A percentile compares a stretch with the other conserved stretches of the same genome.
Evolutionary conservation across 805 yeast genomes (phyloP).

Genomic region (Wickerhamiella slavikovae): DNA sequence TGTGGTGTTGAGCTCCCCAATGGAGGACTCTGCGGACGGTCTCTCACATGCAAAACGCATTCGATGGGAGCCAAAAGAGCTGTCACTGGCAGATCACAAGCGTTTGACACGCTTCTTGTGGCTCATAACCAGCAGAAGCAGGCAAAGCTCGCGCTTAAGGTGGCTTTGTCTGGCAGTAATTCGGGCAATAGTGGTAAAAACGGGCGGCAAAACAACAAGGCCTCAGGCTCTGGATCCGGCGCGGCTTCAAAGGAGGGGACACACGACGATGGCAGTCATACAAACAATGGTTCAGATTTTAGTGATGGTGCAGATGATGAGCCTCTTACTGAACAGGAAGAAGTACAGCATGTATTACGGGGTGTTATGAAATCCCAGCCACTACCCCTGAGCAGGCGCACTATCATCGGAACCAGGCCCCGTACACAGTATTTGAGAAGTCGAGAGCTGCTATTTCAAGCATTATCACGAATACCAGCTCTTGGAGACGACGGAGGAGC

Average conservation of each 20-base stretch:
- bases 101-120: conserved; percentile 71
- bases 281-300: no score
- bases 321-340: conserved; percentile 48
- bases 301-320: conserved; percentile 27
- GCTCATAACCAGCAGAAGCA: conserved; percentile 87
- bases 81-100: conserved; percentile 80
- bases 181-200: conserved; percentile 16
- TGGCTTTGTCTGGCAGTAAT: conserved; percentile 14
- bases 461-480: conserved; percentile 34
- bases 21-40: conserved; percentile 92
- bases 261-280: no score
- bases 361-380: conserved; percentile 43
- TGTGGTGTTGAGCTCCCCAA: conserved; percentile 90
- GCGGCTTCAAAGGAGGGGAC: conserved; percentile 8
- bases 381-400: conserved; percentile 56
- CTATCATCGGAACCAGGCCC: conserved; percentile 43
- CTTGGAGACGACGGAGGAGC: conserved; percentile 38
- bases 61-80: conserved; percentile 97
- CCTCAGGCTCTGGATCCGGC: no score
- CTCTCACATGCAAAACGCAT: conserved; percentile 91
- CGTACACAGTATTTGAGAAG: conserved; percentile 54
- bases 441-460: conserved; percentile 79
- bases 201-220: no score
- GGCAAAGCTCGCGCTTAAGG: conserved; percentile 27
- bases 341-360: conserved; percentile 73